Evolutionary conservation across 2,329 filamentous ascomycete species (phyloP).

Genomic region (Juglanconis sp.): DNA sequence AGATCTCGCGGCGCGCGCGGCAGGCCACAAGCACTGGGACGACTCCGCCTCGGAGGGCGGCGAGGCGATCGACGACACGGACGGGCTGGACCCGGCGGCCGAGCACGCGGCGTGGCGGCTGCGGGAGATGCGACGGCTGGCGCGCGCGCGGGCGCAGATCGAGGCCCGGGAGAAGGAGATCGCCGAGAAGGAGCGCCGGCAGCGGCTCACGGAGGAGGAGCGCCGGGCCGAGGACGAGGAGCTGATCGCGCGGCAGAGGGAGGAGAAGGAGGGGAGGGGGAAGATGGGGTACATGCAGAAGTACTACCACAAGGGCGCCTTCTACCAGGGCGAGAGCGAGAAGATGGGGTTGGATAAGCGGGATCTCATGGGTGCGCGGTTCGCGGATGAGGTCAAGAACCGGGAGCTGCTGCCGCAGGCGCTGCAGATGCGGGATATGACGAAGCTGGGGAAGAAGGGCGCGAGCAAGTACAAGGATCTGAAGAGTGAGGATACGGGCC

Average conservation of each 20-base stretch:
- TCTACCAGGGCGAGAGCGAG: constrained; percentile 80
- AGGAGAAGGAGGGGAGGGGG: constrained; percentile 73
- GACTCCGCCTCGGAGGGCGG: constrained; percentile 60
- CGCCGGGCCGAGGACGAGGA: constrained; percentile 79
- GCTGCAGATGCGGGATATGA: constrained; percentile 90
- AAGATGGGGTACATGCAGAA: constrained; percentile 91
- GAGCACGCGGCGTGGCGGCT: constrained; percentile 93
- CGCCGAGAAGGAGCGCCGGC: constrained; percentile 83
- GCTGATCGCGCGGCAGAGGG: constrained; percentile 72
- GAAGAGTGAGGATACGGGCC: constrained; percentile 83
- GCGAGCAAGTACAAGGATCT: constrained; percentile 87
- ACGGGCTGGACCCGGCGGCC: constrained; percentile 80
- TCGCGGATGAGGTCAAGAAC: constrained; percentile 79
- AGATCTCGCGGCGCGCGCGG: constrained; percentile 70
- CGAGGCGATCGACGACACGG: constrained; percentile 82
- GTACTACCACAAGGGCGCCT: constrained; percentile 95
- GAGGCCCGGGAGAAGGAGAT: constrained; percentile 80
- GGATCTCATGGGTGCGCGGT: constrained; percentile 81
- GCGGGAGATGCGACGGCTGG: constrained; percentile 83
- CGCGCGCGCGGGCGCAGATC: constrained; percentile 80
- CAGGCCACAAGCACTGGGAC: constrained; percentile 84
- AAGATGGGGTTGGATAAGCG: constrained; percentile 73
- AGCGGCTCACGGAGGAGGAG: constrained; percentile 83
- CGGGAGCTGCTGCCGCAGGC: constrained; percentile 84
- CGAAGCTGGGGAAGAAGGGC: constrained; percentile 88